Conservation (phyloP, 2,329 filamentous ascomycete species). For the Alternaria infectoria region DNA sequence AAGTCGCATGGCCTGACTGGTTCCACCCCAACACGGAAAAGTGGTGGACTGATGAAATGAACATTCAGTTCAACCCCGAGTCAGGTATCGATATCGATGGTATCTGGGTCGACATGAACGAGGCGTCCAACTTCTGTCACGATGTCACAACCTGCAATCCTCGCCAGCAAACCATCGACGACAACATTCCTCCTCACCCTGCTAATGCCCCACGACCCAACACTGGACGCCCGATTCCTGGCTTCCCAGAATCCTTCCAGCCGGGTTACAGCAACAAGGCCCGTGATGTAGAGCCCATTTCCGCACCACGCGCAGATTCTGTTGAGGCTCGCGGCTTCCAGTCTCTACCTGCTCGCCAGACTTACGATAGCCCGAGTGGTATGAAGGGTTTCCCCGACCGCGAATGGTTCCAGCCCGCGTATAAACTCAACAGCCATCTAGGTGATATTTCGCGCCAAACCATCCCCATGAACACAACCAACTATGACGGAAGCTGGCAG, state of each 20-base stretch:
- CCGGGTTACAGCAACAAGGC: slow-evolving; percentile 48
- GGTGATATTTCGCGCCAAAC: slow-evolving; percentile 55
- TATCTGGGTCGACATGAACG: slow-evolving; percentile 63
- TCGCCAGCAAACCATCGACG: slow-evolving; percentile 43
- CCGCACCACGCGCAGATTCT: background rate
- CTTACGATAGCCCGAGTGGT: slow-evolving; percentile 41
- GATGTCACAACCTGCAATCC: slow-evolving; percentile 55
- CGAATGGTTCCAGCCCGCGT: slow-evolving; percentile 69
- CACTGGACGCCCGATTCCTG: slow-evolving; percentile 69
- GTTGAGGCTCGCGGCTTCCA: background rate
- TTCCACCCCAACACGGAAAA: slow-evolving; percentile 67
- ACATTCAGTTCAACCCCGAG: slow-evolving; percentile 66
- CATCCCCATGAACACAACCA: slow-evolving; percentile 70
- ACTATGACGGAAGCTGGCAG: slow-evolving; percentile 69
- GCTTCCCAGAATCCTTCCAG: slow-evolving; percentile 72
- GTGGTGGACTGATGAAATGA: slow-evolving; percentile 76
- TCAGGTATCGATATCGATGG: slow-evolving; percentile 77
- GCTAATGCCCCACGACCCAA: slow-evolving; percentile 59
- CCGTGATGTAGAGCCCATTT: background rate
- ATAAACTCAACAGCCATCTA: slow-evolving; percentile 69
- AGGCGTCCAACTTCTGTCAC: slow-evolving; percentile 47
- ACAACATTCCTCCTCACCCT: slow-evolving; percentile 64
- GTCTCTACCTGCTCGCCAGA: slow-evolving; percentile 19
- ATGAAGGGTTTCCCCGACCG: slow-evolving; percentile 66
- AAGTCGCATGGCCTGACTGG: slow-evolving; percentile 78